phyloP scores from a whole-genome alignment of 208 protist genomes.

The Leishmania braziliensis region DNA sequence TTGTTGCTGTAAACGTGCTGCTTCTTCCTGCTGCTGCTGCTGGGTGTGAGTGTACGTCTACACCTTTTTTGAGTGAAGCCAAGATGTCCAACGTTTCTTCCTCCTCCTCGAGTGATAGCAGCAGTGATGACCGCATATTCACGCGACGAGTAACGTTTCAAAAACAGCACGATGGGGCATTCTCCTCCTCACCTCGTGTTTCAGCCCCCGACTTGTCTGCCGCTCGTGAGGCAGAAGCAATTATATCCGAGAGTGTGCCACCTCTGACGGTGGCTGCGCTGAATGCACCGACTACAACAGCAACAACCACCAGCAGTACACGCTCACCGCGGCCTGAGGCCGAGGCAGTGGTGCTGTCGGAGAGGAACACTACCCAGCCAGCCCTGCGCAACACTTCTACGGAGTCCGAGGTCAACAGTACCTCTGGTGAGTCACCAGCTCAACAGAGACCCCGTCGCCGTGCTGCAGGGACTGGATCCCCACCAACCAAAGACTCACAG shows the following conservation, averaged over 20 bases:
- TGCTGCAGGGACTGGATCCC: neutral
- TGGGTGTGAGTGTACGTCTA: neutral
- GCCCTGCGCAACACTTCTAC: neutral
- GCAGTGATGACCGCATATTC: constrained; percentile 35
- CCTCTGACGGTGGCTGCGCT: neutral
- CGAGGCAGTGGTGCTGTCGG: neutral
- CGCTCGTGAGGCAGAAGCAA: neutral
- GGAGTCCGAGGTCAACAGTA: neutral
- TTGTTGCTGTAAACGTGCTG: neutral
- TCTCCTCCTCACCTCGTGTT: neutral
- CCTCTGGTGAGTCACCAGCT: neutral
- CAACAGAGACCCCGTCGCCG: neutral
- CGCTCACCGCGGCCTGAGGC: neutral
- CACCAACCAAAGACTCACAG: neutral
- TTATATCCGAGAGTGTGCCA: neutral
- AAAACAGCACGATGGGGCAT: neutral
- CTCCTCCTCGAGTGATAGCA: constrained; percentile 7
- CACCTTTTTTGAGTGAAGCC: neutral
- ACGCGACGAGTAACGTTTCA: constrained; percentile 22
- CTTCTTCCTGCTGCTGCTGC: neutral
- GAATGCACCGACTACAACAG: neutral
- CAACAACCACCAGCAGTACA: too few relatives aligned
- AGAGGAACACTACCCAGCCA: neutral
- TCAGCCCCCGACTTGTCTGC: neutral
- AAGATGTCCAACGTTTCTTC: constrained; percentile 13